Conservation (phyloP, 257 asterid genomes). For the Sherardia arvensis region DNA sequence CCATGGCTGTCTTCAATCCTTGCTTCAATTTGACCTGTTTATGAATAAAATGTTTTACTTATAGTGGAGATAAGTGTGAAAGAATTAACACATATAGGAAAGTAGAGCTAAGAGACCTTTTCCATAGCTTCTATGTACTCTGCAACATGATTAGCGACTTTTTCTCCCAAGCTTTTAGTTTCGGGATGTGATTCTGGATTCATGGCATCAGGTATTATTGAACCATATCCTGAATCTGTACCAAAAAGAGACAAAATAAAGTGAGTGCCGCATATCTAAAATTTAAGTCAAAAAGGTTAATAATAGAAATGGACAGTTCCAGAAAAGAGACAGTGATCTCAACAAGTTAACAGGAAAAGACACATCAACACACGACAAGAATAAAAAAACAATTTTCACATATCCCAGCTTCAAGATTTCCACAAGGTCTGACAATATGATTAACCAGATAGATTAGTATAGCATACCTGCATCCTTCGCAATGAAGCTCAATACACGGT, state of each 20-base stretch:
- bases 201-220: constrained; percentile 67
- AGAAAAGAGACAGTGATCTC: neutral
- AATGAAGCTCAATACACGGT: constrained; percentile 90
- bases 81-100: constrained; percentile 6
- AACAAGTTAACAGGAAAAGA: neutral
- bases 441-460: neutral
- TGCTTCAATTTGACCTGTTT: constrained; percentile 83
- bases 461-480: constrained; percentile 76
- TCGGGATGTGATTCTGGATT: constrained; percentile 64
- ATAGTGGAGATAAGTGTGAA: neutral
- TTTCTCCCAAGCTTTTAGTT: constrained; percentile 62
- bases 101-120: constrained; percentile 42
- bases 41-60: constrained; percentile 10
- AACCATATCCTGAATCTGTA: constrained; percentile 87
- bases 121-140: constrained; percentile 89
- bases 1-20: constrained; percentile 90
- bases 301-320: neutral
- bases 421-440: neutral
- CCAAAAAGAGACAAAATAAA: constrained; percentile 1
- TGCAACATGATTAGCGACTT: constrained; percentile 54
- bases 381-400: neutral
- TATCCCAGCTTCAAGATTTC: neutral
- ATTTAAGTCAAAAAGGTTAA: neutral
- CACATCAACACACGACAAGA: neutral
- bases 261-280: neutral